These are phyloP conservation scores for Camellia oleifera DNA, from an alignment of 179 eudicot species.

Conservation along the genomic window DNA sequence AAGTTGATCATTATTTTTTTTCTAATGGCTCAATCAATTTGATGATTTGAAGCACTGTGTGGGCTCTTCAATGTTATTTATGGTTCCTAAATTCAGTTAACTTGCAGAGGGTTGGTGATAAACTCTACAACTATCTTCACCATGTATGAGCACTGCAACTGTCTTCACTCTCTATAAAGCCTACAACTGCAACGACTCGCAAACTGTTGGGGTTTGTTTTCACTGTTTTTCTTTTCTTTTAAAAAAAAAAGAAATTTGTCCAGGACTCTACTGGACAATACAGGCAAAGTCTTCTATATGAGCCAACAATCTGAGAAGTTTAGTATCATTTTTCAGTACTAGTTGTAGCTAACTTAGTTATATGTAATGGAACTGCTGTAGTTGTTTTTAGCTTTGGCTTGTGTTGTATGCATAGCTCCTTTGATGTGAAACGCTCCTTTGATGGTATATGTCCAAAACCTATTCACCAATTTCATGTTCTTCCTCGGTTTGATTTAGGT, in stretches of 20 bases:
- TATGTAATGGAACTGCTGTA: not conserved
- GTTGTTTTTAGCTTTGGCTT: not conserved
- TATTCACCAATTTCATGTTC: too few species aligned
- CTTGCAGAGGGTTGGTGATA: slow-evolving; percentile 14
- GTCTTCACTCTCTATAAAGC: not conserved
- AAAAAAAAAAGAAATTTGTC: too few species aligned
- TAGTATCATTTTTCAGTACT: not conserved
- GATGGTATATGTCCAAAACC: too few species aligned
- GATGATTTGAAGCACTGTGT: too few species aligned
- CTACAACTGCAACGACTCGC: not conserved
- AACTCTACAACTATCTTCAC: not conserved
- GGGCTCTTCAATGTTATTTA: not conserved
- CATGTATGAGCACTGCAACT: not conserved
- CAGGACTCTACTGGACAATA: not conserved
- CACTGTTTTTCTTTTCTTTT: not conserved
- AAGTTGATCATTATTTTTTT: too few species aligned
- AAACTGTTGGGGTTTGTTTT: not conserved
- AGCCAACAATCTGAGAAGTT: not conserved
- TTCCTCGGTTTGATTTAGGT: too few species aligned
- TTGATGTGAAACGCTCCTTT: too few species aligned
- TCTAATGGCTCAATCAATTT: too few species aligned
- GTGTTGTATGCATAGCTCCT: not conserved
- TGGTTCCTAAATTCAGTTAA: not conserved
- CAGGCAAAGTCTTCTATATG: not conserved
- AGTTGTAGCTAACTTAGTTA: not conserved